Percentiles rank a stretch among this genome's conserved stretches.
phyloP scores from a whole-genome alignment of 768 basidiomycete genomes.

The Tylopilus vinaceipallidus region DNA sequence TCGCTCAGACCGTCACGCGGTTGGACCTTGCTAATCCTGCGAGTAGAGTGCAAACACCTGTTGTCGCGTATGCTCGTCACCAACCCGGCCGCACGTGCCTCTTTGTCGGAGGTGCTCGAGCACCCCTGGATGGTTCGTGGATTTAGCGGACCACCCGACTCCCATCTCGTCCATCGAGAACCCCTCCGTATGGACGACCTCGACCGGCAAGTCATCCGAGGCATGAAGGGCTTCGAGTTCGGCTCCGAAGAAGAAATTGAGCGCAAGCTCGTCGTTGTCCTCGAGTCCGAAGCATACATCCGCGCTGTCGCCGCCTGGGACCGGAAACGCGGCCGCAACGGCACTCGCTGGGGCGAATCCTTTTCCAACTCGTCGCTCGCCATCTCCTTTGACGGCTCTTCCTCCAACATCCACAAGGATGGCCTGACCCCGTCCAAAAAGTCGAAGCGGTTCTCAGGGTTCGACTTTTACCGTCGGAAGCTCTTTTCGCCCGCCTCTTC shows the following conservation, averaged over 20 bases:
- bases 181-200: conserved; percentile 88
- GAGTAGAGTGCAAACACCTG: conserved; percentile 87
- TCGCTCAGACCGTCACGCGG: conserved; percentile 8
- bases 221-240: conserved; percentile 97
- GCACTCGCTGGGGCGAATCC: conserved; percentile 48
- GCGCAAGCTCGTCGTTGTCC: conserved; percentile 62
- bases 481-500: conserved; percentile 61
- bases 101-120: conserved; percentile 77
- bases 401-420: conserved; percentile 42
- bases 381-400: conserved; percentile 54
- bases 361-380: conserved; percentile 71
- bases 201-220: conserved; percentile 78
- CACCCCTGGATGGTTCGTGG: conserved; percentile 96
- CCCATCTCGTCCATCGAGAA: conserved; percentile 85
- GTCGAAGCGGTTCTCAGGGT: conserved; percentile 86
- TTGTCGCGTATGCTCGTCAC: conserved; percentile 96
- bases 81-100: conserved; percentile 80
- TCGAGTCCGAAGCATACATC: conserved; percentile 75
- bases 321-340: conserved; percentile 52
- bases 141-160: conserved; percentile 73
- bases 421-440: conserved; percentile 51
- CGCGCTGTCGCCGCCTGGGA: conserved; percentile 80
- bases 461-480: conserved; percentile 92
- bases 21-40: conserved; percentile 13
- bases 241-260: conserved; percentile 87